Evolutionary conservation across 805 yeast genomes (phyloP).

Genomic region (Wickerhamomyces strasburgensis): DNA sequence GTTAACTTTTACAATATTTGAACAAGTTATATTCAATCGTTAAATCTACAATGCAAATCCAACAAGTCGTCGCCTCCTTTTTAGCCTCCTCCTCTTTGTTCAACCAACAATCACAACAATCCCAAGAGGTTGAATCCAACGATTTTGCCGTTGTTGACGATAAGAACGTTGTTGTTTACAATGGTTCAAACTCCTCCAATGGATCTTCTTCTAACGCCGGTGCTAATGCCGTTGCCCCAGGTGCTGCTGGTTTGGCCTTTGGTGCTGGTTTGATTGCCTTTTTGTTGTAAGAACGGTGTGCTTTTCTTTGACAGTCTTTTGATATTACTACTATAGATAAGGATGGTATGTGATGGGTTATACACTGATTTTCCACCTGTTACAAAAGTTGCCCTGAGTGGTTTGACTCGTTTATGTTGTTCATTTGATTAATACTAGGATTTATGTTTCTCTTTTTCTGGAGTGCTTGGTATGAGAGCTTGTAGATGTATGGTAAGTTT

Average conservation of each 20-base stretch:
- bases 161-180: constrained; percentile 11
- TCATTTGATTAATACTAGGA: too few relatives aligned
- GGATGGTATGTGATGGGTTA: too few relatives aligned
- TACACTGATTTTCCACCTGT: too few relatives aligned
- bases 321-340: background rate
- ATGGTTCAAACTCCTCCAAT: constrained; percentile 22
- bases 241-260: constrained; percentile 22
- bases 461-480: too few relatives aligned
- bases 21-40: background rate
- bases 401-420: too few relatives aligned
- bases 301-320: background rate
- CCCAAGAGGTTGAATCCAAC: background rate
- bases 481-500: too few relatives aligned
- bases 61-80: constrained; percentile 27
- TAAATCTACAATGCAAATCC: constrained; percentile 24
- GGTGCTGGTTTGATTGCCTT: constrained; percentile 24
- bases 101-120: constrained; percentile 5
- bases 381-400: too few relatives aligned
- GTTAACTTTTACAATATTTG: background rate
- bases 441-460: too few relatives aligned
- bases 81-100: constrained; percentile 22
- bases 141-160: constrained; percentile 17
- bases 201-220: constrained; percentile 25
- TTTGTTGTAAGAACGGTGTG: constrained; percentile 17
- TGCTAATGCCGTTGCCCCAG: constrained; percentile 17